Conservation (phyloP, 192 early-diverging fungal species). For the Coemansia aciculifera region DNA sequence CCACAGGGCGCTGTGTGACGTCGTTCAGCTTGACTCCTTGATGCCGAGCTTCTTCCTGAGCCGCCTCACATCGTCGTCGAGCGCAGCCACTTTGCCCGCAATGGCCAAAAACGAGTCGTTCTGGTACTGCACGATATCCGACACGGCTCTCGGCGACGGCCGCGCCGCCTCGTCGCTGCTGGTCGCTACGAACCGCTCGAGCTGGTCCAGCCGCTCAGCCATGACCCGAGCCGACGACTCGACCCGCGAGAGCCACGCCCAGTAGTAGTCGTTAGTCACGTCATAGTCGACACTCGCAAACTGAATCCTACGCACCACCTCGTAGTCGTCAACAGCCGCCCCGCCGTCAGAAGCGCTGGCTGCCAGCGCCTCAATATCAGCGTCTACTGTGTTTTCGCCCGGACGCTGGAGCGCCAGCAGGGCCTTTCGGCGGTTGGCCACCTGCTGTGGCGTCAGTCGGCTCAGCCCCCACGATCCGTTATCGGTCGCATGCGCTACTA, state of each 20-base stretch:
- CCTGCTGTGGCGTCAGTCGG: conserved; percentile 39
- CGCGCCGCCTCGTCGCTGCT: not conserved
- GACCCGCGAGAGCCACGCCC: conserved; percentile 39
- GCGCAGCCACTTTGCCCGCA: conserved; percentile 42
- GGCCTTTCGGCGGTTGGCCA: conserved; percentile 32
- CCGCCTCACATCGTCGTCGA: conserved; percentile 38
- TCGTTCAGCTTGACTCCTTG: conserved; percentile 3
- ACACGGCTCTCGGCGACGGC: conserved; percentile 28
- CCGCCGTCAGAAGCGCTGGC: not conserved
- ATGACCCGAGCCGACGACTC: conserved; percentile 31
- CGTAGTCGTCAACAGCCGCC: conserved; percentile 19
- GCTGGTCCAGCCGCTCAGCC: conserved; percentile 43
- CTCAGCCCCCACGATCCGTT: conserved; percentile 42
- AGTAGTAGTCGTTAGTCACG: conserved; percentile 46
- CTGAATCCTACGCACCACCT: conserved; percentile 44
- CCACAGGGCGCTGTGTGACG: not conserved
- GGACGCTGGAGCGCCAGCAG: conserved; percentile 23
- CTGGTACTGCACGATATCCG: conserved; percentile 44
- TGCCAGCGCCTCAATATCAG: not conserved
- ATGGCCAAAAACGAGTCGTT: conserved; percentile 51
- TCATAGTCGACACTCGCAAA: conserved; percentile 39
- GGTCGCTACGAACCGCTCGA: conserved; percentile 32
- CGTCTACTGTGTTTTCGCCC: not conserved
- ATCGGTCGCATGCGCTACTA: conserved; percentile 40
- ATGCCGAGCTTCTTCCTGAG: conserved; percentile 27